Conservation (phyloP, 2,329 filamentous ascomycete species). For the Aspergillus chevalieri region DNA sequence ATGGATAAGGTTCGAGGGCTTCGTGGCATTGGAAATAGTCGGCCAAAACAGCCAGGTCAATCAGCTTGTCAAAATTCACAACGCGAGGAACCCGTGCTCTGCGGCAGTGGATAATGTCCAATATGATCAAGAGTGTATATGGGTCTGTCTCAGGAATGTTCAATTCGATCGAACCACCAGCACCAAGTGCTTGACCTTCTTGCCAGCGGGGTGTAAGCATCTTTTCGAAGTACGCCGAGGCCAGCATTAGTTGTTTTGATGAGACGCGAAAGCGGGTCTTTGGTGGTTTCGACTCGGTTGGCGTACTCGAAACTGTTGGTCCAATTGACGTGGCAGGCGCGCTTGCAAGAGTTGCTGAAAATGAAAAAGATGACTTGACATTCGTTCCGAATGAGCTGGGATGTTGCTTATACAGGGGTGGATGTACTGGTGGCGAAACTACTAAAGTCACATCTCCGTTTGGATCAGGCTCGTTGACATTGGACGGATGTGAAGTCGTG, state of each 20-base stretch:
- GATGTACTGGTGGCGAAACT: not conserved
- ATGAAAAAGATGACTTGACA: too few species aligned
- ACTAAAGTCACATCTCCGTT: not conserved
- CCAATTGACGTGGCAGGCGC: not conserved
- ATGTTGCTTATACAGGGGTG: not conserved
- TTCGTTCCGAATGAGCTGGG: not conserved
- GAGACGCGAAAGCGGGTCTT: constrained; percentile 2
- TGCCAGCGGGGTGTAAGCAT: not conserved
- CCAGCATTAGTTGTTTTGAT: constrained; percentile 1
- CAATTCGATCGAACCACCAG: not conserved
- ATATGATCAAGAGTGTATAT: not conserved
- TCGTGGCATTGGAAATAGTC: constrained; percentile 6
- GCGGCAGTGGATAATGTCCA: constrained; percentile 3
- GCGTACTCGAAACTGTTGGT: not conserved
- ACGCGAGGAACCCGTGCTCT: not conserved
- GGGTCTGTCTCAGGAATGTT: not conserved
- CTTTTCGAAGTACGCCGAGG: constrained; percentile 3
- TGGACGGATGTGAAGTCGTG: not conserved
- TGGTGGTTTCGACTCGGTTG: not conserved
- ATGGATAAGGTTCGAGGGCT: not conserved
- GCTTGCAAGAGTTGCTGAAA: not conserved
- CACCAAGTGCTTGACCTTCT: not conserved
- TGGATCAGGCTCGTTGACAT: not conserved
- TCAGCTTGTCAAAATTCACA: not conserved
- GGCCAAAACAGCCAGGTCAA: not conserved